phyloP scores from a whole-genome alignment of 805 yeast species.

The Kluyveromyces siamensis region DNA sequence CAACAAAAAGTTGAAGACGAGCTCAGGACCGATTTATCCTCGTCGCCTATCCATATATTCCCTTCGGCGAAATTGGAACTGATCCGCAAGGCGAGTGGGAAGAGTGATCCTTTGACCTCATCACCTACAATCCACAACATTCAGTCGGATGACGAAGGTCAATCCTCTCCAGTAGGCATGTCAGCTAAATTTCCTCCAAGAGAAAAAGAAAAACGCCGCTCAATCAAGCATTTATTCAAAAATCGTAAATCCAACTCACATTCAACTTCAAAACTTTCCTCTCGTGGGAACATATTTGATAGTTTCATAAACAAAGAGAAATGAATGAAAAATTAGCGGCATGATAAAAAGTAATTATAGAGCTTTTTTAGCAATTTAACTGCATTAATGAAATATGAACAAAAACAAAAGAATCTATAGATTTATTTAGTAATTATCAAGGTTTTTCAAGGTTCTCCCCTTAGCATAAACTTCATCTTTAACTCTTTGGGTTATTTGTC shows the following conservation, averaged over 20 bases:
- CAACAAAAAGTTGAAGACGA: neutral
- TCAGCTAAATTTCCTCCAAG: neutral
- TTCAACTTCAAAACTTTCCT: neutral
- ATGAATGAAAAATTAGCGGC: neutral
- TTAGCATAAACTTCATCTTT: constrained; percentile 48
- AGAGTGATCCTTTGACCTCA: neutral
- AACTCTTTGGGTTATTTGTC: constrained; percentile 30
- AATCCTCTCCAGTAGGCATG: neutral
- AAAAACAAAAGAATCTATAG: neutral
- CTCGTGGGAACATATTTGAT: neutral
- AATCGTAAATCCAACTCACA: neutral
- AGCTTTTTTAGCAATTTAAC: neutral
- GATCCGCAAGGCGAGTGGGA: no score
- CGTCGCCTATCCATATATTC: neutral
- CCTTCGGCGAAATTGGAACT: neutral
- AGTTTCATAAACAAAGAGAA: neutral
- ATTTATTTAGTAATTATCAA: constrained; percentile 1
- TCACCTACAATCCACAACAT: neutral
- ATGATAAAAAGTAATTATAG: neutral
- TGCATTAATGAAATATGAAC: neutral
- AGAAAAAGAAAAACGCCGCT: neutral
- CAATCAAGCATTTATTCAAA: neutral
- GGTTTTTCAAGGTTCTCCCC: constrained; percentile 46
- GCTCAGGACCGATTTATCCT: neutral
- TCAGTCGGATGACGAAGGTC: neutral